Conservation (phyloP, 352 stramenopile genomes). For the Globisporangium splendens region DNA sequence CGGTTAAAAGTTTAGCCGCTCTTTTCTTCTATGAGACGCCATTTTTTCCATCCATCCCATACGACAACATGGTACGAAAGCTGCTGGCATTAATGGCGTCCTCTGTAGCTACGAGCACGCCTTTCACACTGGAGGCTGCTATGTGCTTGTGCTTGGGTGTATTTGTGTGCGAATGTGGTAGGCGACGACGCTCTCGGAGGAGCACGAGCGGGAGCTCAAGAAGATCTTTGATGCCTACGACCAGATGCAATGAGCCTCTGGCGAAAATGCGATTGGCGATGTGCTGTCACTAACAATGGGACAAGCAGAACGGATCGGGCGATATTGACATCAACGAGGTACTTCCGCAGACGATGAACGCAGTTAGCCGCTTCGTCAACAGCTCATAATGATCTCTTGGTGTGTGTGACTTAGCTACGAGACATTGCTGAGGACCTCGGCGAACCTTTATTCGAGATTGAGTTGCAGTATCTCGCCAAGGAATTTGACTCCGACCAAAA, state of each 20-base stretch:
- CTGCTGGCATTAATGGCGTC: not conserved
- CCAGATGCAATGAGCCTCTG: constrained; percentile 36
- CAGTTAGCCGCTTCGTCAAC: too few species aligned
- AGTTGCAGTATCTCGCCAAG: constrained; percentile 68
- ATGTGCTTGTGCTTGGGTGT: too few species aligned
- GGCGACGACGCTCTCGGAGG: constrained; percentile 53
- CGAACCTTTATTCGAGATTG: constrained; percentile 66
- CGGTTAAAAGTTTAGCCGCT: not conserved
- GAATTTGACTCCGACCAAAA: constrained; percentile 71
- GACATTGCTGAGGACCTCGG: constrained; percentile 75
- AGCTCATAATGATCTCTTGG: not conserved
- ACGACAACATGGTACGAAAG: too few species aligned
- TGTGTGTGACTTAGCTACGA: constrained; percentile 27
- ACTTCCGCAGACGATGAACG: not conserved
- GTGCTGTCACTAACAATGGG: not conserved
- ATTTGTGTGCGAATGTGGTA: not conserved
- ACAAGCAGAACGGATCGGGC: constrained; percentile 51
- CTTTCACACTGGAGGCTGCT: too few species aligned
- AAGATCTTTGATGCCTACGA: constrained; percentile 83
- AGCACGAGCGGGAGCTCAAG: constrained; percentile 63
- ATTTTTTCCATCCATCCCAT: too few species aligned
- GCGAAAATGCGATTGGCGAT: too few species aligned
- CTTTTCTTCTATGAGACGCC: too few species aligned
- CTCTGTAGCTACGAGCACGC: not conserved
- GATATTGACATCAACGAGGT: constrained; percentile 74